Evolutionary conservation across 1,284 basidiomycete genomes (phyloP).

Genomic region (Flammula alnicola): DNA sequence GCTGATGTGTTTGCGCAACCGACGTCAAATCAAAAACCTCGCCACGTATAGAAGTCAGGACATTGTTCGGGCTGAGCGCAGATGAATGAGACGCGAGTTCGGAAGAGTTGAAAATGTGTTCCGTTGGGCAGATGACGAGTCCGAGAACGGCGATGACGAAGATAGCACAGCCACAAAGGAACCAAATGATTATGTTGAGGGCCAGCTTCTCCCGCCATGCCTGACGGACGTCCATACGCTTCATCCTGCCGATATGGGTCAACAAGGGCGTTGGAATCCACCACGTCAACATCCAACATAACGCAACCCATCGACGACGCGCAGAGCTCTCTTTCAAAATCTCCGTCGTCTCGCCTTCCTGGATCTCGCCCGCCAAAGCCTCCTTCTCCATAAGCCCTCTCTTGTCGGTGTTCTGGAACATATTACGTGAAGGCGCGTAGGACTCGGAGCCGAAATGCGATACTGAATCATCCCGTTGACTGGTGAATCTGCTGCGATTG

Average conservation of each 20-base stretch:
- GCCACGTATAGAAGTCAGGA: conserved; percentile 85
- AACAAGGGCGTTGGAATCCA: conserved; percentile 85
- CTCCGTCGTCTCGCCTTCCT: conserved; percentile 87
- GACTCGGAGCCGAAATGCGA: conserved; percentile 88
- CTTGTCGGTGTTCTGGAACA: conserved; percentile 87
- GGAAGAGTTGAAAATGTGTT: conserved; percentile 84
- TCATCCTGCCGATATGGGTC: conserved; percentile 84
- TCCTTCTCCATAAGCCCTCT: conserved; percentile 81
- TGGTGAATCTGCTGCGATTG: conserved; percentile 72
- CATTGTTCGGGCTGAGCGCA: conserved; percentile 69
- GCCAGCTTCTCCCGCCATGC: conserved; percentile 98
- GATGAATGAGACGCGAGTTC: conserved; percentile 81
- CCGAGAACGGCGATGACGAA: conserved; percentile 95
- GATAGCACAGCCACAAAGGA: conserved; percentile 84
- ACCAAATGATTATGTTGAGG: conserved; percentile 96
- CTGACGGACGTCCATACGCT: conserved; percentile 91
- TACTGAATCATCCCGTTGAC: conserved; percentile 74
- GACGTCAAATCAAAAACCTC: conserved; percentile 88
- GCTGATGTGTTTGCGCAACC: conserved; percentile 64
- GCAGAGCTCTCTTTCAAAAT: conserved; percentile 82
- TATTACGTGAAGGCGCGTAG: conserved; percentile 92
- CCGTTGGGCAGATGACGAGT: conserved; percentile 89
- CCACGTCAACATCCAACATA: conserved; percentile 92
- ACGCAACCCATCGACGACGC: conserved; percentile 85
- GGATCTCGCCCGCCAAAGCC: conserved; percentile 76